Evolutionary conservation across 306 rosid genomes (phyloP), one percentile per base, ranked within the genome.

Genomic region (Acmispon strigosus): DNA sequence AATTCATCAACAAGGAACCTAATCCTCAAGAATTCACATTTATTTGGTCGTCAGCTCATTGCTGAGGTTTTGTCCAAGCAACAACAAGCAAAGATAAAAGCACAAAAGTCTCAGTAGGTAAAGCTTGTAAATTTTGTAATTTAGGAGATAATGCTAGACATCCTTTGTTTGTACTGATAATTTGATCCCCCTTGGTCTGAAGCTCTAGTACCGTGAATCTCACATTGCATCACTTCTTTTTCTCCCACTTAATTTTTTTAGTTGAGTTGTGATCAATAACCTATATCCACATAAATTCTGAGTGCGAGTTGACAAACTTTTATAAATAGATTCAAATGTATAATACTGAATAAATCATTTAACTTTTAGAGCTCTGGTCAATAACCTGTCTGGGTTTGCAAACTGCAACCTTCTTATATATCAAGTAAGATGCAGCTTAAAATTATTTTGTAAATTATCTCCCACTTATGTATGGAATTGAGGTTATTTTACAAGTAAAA

Each of bases 31-130:
- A 88, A 81, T 71, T 88, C 97, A 16, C 88, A 87, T 62, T 72
- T 93, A 75, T 88, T 90, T 20, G 98, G 96, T 72, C 94, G 96
- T 69, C 93, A 90, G 56, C 87, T 79, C 3, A 83, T 87, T 64
- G 96, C 98, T 1, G 97, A 87, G 80, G 81, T 84, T 53, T 73
- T 93, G 59, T 90, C 98, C 72, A 88, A 81, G 81, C 98, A 88
- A 66, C 98, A 88, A 66, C 91, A 76, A 63, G 76, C 67, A 47
- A 69, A 76, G 41, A 82, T 82, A 66, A 83, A 67, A 61, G 55
- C 76, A 37, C 61, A 78, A 14, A 65, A 66, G 54, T 76, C 78
- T 24, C 27, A 15, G 41, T 20, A 75, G 77, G 54, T 67, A 39
- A 56, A 71, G 44, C 73, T 62, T 60, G 59, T 22, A 69, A 63